Percentiles rank a stretch among this genome's conserved stretches.
Conservation (phyloP, 2,329 filamentous ascomycete genomes). For the Colletotrichum neosansevieriae region DNA sequence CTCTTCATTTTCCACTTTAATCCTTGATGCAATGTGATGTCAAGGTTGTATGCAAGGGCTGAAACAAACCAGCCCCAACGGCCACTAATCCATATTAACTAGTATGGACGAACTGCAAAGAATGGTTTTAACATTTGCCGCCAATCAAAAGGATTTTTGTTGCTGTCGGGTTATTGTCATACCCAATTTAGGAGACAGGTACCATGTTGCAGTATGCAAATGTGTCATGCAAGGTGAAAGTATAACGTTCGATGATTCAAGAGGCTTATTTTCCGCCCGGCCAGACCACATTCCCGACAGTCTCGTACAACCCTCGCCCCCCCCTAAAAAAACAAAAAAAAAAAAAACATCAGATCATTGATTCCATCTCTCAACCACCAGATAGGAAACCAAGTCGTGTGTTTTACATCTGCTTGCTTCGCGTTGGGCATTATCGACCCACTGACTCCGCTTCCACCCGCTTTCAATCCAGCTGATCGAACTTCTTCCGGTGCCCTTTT, state of each 20-base stretch:
- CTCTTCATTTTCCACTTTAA: too few species aligned
- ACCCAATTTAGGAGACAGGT: neutral
- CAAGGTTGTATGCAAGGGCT: neutral
- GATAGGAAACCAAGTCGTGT: neutral
- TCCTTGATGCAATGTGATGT: neutral
- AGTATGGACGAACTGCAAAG: neutral
- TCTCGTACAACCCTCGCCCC: too few species aligned
- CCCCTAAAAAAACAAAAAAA: too few species aligned
- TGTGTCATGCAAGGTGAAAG: neutral
- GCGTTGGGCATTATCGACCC: neutral
- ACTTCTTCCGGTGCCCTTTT: too few species aligned
- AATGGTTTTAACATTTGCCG: neutral
- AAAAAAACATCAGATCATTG: neutral
- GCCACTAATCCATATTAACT: neutral
- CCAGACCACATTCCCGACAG: too few species aligned
- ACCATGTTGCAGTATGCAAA: neutral
- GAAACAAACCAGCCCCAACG: neutral
- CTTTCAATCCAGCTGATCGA: constrained; percentile 48
- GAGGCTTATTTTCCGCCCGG: too few species aligned
- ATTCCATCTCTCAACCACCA: neutral
- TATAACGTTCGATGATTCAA: neutral
- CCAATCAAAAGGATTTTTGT: neutral
- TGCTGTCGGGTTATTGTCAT: neutral
- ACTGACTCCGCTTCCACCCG: neutral
- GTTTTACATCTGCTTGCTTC: neutral